A percentile compares a stretch with the other conserved stretches of the same genome.
Evolutionary conservation across 345 rosid species (phyloP).

Genomic region (Euphorbia peplus): DNA sequence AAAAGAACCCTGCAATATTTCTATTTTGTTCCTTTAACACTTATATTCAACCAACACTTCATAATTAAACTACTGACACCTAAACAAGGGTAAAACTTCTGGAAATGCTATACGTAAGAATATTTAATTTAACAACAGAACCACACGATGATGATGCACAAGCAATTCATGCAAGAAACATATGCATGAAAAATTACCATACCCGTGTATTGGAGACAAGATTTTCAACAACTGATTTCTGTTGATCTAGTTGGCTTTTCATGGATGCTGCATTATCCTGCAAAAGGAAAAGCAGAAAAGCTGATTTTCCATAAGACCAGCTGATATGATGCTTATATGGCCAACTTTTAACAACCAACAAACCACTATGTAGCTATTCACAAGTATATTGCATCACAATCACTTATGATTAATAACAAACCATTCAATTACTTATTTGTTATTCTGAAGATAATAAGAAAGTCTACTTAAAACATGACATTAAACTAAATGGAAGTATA

Average conservation of each 20-base stretch:
- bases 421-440: slow-evolving; percentile 1
- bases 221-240: slow-evolving; percentile 58
- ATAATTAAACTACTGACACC: neutral
- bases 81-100: neutral
- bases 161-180: neutral
- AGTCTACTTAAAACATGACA: neutral
- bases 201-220: slow-evolving; percentile 79
- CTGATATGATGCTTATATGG: neutral
- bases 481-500: neutral
- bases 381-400: slow-evolving; percentile 10
- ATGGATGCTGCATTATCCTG: slow-evolving; percentile 63
- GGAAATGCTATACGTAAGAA: neutral
- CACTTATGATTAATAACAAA: neutral
- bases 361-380: neutral
- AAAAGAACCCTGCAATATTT: neutral
- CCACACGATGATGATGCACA: slow-evolving; percentile 1
- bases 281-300: slow-evolving; percentile 9
- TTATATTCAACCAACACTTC: neutral
- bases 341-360: neutral
- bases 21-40: neutral
- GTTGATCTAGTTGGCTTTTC: slow-evolving; percentile 71
- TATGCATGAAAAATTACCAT: slow-evolving; percentile 14
- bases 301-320: neutral
- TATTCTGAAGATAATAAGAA: slow-evolving; percentile 1
- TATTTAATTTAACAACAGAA: neutral